Evolutionary conservation across 1,284 basidiomycete species (phyloP), one percentile per base, ranked within the genome.

Genomic region (Bjerkandera adusta): DNA sequence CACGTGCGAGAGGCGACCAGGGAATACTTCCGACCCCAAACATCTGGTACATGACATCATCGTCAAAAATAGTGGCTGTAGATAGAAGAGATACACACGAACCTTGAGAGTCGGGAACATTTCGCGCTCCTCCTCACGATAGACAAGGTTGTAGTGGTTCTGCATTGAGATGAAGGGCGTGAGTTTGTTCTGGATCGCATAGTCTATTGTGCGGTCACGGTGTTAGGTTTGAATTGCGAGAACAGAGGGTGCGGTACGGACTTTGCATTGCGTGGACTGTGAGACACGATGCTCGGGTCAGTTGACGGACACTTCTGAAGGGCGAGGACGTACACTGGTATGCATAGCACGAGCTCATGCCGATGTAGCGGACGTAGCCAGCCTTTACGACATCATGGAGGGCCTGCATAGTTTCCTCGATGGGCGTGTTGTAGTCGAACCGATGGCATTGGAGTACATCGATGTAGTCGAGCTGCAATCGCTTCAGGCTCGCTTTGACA

Each of bases 131-230:
- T 72, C 71, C 48, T 71, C 68, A 26, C 68, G 62, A 51, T 68
- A 69, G 18, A 64, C 16, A n/a, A 67, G 56, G 29, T 50, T 57
- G 51, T 65, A 60, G 42, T 66, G 72, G 55, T 67, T 66, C 47
- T 69, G 68, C 68, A 71, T 69, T 21, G 60, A 62, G 57, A 72
- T 65, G 55, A 73, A 72, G 13, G 61, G 62, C 38, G 62, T 64
- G 25, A 63, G 57, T 26, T 60, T 56, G 53, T 63, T 35, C 4
- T 24, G 49, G 48, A 63, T 55, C 5, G 62, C 62, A 33, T 64
- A 64, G 51, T 63, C 62, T 64, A 33, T 5, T 6, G 22, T 12
- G 13, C 20, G 26, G 29, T 40, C 18, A 24, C 15, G 29, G 49
- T 36, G 40, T 43, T 29, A 20, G 8, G 8, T 7, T n/a, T 3